phyloP scores from a whole-genome alignment of 2,329 filamentous ascomycete species.

The Calonectria hongkongensis region DNA sequence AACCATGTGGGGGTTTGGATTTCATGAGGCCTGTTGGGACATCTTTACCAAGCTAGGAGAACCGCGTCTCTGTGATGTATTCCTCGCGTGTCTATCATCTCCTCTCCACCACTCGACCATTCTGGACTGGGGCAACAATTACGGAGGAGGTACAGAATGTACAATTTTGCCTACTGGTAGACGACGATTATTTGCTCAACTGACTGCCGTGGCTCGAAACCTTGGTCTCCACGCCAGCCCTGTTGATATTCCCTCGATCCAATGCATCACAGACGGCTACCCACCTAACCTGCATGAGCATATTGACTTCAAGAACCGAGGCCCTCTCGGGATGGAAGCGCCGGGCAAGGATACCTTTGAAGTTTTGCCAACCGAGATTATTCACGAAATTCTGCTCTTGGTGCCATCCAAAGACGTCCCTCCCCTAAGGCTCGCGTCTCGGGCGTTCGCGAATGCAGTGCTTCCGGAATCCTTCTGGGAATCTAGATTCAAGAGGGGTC shows the following conservation, averaged over 20 bases:
- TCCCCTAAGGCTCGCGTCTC: slow-evolving; percentile 28
- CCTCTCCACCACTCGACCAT: slow-evolving; percentile 17
- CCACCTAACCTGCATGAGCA: neutral
- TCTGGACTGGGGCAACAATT: slow-evolving; percentile 43
- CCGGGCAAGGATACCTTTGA: slow-evolving; percentile 26
- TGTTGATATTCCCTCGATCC: neutral
- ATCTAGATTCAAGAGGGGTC: slow-evolving; percentile 25
- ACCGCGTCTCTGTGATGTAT: slow-evolving; percentile 11
- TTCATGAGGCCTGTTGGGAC: slow-evolving; percentile 40
- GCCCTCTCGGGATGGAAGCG: neutral
- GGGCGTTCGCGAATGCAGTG: slow-evolving; percentile 15
- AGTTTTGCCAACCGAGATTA: slow-evolving; percentile 32
- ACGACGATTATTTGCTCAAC: slow-evolving; percentile 2
- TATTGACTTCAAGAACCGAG: neutral
- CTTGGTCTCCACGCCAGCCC: slow-evolving; percentile 9
- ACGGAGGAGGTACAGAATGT: slow-evolving; percentile 30
- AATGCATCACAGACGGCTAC: neutral
- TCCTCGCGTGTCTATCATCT: slow-evolving; percentile 39
- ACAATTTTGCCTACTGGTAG: slow-evolving; percentile 9
- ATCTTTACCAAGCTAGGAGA: slow-evolving; percentile 21
- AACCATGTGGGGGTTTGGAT: slow-evolving; percentile 43
- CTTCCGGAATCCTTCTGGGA: slow-evolving; percentile 43
- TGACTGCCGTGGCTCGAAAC: slow-evolving; percentile 1
- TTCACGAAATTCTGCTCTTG: slow-evolving; percentile 18
- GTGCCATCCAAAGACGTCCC: slow-evolving; percentile 32